Evolutionary conservation across 2,329 filamentous ascomycete genomes (phyloP).

Genomic region (Aspergillus sclerotialis): DNA sequence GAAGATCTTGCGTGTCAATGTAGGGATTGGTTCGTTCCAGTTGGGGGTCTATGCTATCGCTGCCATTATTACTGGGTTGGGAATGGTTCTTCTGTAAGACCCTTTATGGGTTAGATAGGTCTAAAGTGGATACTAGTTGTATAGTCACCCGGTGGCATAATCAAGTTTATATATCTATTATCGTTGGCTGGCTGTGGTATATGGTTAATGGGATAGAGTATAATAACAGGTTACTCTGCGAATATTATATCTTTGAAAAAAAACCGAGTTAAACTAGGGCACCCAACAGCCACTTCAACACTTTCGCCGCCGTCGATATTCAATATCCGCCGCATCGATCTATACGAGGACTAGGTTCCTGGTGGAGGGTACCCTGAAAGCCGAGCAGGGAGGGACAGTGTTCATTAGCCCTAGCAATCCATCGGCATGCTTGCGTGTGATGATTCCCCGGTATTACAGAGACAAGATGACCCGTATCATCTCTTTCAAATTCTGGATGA

Average conservation of each 20-base stretch:
- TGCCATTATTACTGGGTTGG: constrained; percentile 30
- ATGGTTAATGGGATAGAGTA: too few species aligned
- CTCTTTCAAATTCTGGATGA: constrained; percentile 12
- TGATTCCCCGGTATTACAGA: too few species aligned
- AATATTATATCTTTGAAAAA: too few species aligned
- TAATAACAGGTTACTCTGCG: too few species aligned
- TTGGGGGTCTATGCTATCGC: constrained; percentile 26
- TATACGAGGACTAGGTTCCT: too few species aligned
- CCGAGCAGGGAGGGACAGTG: constrained; percentile 18
- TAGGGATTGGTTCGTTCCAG: constrained; percentile 26
- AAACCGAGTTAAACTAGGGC: too few species aligned
- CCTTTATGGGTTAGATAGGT: background rate
- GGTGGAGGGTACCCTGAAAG: too few species aligned
- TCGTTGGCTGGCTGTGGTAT: too few species aligned
- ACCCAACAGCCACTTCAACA: too few species aligned
- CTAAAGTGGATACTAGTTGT: background rate
- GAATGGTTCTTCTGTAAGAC: constrained; percentile 36
- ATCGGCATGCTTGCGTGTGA: constrained; percentile 5
- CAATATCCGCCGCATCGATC: too few species aligned
- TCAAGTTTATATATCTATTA: too few species aligned
- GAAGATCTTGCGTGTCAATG: constrained; percentile 13
- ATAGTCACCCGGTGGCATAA: background rate
- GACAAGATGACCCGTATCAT: constrained; percentile 15
- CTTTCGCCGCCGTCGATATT: too few species aligned
- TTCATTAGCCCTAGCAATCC: constrained; percentile 19